phyloP scores from a whole-genome alignment of 2,329 filamentous ascomycete genomes.

The Meredithiella fracta region DNA sequence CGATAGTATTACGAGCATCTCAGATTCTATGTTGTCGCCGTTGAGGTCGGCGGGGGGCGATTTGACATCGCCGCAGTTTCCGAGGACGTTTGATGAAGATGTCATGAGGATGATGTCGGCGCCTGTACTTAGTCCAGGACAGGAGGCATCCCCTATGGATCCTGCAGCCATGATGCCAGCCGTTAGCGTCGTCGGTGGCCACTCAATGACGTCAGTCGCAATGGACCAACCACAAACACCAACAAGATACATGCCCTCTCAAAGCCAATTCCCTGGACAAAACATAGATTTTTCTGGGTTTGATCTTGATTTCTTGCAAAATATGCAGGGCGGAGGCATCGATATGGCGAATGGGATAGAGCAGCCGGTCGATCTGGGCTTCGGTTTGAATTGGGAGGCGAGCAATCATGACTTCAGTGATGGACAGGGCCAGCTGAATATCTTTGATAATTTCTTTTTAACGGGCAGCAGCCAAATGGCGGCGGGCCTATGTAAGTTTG shows the following conservation, averaged over 20 bases:
- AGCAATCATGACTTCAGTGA: conserved; percentile 47
- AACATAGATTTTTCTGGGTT: background rate
- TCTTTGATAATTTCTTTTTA: conserved; percentile 63
- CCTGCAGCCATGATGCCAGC: background rate
- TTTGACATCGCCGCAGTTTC: conserved; percentile 16
- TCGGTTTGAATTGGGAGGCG: conserved; percentile 48
- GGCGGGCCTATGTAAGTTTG: conserved; percentile 1
- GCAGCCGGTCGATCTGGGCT: conserved; percentile 45
- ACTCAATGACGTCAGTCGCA: background rate
- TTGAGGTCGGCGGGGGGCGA: conserved; percentile 24
- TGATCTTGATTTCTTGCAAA: conserved; percentile 36
- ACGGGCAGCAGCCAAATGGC: conserved; percentile 29
- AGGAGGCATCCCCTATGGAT: background rate
- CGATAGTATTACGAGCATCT: conserved; percentile 23
- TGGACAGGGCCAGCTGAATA: conserved; percentile 43
- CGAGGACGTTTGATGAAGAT: background rate
- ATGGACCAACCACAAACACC: background rate
- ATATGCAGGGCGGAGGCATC: conserved; percentile 19
- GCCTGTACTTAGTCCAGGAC: background rate
- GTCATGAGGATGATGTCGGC: background rate
- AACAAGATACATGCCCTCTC: conserved; percentile 4
- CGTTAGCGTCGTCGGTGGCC: background rate
- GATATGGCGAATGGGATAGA: conserved; percentile 19
- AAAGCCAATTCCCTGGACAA: background rate
- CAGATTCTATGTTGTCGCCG: conserved; percentile 27